phyloP scores from a whole-genome alignment of 1,284 basidiomycete genomes.

The Trichosporon ovoides region DNA sequence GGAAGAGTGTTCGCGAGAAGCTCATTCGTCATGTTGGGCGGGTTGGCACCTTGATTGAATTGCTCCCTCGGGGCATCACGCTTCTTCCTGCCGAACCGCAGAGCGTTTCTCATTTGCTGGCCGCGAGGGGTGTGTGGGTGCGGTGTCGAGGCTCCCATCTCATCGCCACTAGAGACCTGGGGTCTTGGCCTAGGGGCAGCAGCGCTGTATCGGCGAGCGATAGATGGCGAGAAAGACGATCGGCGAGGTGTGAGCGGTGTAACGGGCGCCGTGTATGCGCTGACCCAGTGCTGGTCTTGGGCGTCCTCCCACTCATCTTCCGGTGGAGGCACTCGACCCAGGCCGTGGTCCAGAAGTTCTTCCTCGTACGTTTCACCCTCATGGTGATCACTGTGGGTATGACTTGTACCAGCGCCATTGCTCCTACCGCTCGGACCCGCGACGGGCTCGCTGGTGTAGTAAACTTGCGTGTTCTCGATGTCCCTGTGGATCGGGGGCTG shows the following conservation, averaged over 20 bases:
- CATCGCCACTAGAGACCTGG: not conserved
- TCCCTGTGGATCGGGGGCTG: not conserved
- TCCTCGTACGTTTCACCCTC: not conserved
- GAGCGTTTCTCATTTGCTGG: not conserved
- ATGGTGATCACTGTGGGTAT: not conserved
- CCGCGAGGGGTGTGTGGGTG: not conserved
- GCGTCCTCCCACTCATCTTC: not conserved
- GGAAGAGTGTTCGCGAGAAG: conserved; percentile 75
- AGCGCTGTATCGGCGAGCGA: not conserved
- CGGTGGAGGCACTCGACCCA: not conserved
- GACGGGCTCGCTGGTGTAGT: not conserved
- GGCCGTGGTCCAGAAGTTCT: not conserved
- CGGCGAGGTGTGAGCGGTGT: not conserved
- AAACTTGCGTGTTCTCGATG: not conserved
- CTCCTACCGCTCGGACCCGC: too few species aligned
- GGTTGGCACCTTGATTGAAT: not conserved
- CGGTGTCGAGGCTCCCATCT: not conserved
- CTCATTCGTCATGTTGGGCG: conserved; percentile 76
- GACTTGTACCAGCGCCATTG: too few species aligned
- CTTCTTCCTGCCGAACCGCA: conserved; percentile 1
- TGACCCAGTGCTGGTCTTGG: not conserved
- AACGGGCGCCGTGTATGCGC: not conserved
- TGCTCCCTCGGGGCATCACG: not conserved
- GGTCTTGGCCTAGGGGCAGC: not conserved
- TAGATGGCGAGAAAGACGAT: not conserved